Evolutionary conservation across 495 filamentous ascomycete genomes (phyloP).

Genomic region (Lophium mytilinum): DNA sequence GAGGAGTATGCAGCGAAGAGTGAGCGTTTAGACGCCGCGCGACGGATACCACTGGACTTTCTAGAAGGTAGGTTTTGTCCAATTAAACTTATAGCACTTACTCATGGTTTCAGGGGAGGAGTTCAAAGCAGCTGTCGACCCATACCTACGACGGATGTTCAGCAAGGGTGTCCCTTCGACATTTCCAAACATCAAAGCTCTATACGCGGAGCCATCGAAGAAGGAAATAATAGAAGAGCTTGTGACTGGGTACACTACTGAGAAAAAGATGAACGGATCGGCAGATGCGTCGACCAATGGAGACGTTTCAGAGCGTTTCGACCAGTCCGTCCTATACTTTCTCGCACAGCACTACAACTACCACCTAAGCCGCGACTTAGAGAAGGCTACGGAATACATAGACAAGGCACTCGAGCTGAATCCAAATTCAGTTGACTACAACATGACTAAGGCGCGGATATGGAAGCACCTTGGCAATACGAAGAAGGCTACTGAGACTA

Average conservation of each 20-base stretch:
- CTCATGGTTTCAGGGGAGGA: slow-evolving; percentile 50
- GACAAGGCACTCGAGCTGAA: slow-evolving; percentile 73
- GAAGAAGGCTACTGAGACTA: slow-evolving; percentile 71
- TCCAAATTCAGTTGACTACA: slow-evolving; percentile 77
- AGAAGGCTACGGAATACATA: slow-evolving; percentile 72
- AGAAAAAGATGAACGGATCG: slow-evolving; percentile 33
- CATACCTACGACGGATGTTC: slow-evolving; percentile 78
- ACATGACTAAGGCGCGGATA: slow-evolving; percentile 93
- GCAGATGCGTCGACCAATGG: slow-evolving; percentile 44
- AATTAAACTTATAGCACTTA: background rate
- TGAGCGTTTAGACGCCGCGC: slow-evolving; percentile 75
- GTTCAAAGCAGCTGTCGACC: slow-evolving; percentile 70
- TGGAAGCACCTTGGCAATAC: slow-evolving; percentile 83
- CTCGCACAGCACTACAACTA: slow-evolving; percentile 97
- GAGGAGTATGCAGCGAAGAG: slow-evolving; percentile 72
- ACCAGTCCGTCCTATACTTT: slow-evolving; percentile 77
- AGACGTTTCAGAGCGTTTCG: slow-evolving; percentile 52
- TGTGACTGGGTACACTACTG: slow-evolving; percentile 67
- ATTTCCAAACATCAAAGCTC: slow-evolving; percentile 89
- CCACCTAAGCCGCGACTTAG: slow-evolving; percentile 70
- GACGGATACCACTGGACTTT: slow-evolving; percentile 83
- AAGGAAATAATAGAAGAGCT: slow-evolving; percentile 63
- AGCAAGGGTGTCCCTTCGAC: slow-evolving; percentile 93
- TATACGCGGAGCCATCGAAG: slow-evolving; percentile 73
- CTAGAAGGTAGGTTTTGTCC: slow-evolving; percentile 51